Base-by-base conservation (phyloP, 2,329 filamentous ascomycete genomes). In the Penicillium brevicompactum region DNA sequence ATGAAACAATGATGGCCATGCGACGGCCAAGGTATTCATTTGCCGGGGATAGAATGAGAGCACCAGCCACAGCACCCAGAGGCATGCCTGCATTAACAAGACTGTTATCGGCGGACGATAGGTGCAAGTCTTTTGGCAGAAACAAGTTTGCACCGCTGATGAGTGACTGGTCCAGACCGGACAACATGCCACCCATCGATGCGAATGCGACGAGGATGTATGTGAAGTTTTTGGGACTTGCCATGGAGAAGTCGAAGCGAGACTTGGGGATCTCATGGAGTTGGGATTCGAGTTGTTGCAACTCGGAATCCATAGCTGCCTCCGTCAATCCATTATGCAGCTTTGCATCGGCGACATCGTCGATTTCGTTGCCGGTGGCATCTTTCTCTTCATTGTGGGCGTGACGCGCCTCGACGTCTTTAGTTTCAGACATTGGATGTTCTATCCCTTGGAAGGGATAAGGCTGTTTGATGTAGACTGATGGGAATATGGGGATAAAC, bases 161-260 rank as follows among this genome's bases (percentile, higher is more conserved):
- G 53, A 90, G 77, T 44, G 84, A 88, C 72, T 91, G 88, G 66
- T 91, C 88, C 18, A 91, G 79, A 57, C 88, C 88, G 1, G 86
- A 89, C 0, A 90, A 81, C 21, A 91, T 76, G 68, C 88, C 88
- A 47, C 88, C 87, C 85, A 90, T 88, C 14, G 85, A 88, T n/a
- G 87, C 87, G 63, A 90, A 90, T 1, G 80, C 84, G 43, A 89
- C 86, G 13, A 89, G 79, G 14, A 88, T 73, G 77, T 82, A 88
- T 24, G 87, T 90, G 69, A 89, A 91, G 65, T 85, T 73, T 50
- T 78, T 82, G 0, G 86, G 85, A 68, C 88, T 81, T 48, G 78
- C 78, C 73, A 89, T 85, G 34, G 82, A 73, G 42, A 87, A 59
- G 40, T 87, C 63, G 11, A 68, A 51, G n/a, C 58, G 56, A 14